Percentiles rank a stretch among this genome's conserved stretches.
Evolutionary conservation across 2,329 filamentous ascomycete genomes (phyloP).

Genomic region (Amesomyces nigricolor): DNA sequence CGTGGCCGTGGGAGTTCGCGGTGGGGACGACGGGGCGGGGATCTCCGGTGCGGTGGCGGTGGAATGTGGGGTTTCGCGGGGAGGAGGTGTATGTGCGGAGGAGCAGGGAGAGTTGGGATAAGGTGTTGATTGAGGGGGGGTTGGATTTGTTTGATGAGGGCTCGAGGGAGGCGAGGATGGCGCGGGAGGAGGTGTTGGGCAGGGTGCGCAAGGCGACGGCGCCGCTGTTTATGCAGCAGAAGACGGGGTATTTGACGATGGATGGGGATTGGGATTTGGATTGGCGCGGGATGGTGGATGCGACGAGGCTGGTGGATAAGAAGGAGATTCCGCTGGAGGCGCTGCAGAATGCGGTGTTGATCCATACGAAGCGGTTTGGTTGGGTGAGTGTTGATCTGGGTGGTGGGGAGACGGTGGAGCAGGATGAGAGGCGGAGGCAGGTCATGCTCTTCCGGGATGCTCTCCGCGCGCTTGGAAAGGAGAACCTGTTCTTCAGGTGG

Average conservation of each 20-base stretch:
- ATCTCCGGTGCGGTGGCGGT: constrained; percentile 68
- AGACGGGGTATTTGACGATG: constrained; percentile 85
- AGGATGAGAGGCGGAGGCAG: constrained; percentile 64
- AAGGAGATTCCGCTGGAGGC: constrained; percentile 57
- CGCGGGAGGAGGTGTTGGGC: constrained; percentile 53
- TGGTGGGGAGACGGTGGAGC: constrained; percentile 41
- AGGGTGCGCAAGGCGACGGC: constrained; percentile 63
- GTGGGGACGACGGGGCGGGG: constrained; percentile 45
- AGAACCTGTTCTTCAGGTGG: constrained; percentile 86
- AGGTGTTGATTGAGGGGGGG: constrained; percentile 42
- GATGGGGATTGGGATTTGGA: constrained; percentile 83
- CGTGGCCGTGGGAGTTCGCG: constrained; percentile 70
- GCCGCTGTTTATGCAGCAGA: constrained; percentile 59
- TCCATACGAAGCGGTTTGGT: constrained; percentile 61
- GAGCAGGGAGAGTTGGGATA: constrained; percentile 58
- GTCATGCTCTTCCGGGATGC: constrained; percentile 76
- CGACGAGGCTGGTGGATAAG: constrained; percentile 62
- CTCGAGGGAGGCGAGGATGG: constrained; percentile 35
- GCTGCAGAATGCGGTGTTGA: constrained; percentile 64
- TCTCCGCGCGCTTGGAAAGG: constrained; percentile 71
- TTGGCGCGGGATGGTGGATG: constrained; percentile 72
- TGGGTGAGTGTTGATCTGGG: constrained; percentile 65
- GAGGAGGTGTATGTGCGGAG: constrained; percentile 76
- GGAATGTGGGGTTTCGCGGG: constrained; percentile 67
- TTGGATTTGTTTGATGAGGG: constrained; percentile 47